A percentile compares a stretch with the other conserved stretches of the same genome.
These are phyloP conservation scores for Colletotrichum tamarilloi DNA, from an alignment of 2,329 filamentous ascomycete genomes.

Conservation along the genomic window DNA sequence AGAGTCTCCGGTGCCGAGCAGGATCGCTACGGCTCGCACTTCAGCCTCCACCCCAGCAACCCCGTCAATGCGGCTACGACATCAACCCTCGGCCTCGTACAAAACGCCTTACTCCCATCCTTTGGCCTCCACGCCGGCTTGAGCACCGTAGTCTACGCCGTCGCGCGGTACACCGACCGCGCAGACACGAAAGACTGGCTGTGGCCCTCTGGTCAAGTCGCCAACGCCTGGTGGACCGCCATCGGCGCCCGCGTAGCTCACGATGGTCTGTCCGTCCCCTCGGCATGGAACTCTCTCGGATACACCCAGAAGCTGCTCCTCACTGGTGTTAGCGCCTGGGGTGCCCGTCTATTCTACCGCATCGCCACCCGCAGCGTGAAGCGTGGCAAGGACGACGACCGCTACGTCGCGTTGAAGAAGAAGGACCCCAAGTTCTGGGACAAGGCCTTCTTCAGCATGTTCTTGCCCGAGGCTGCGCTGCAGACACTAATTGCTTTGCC, in stretches of 20 bases:
- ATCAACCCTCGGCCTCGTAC: conserved; percentile 58
- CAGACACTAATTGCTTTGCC: conserved; percentile 68
- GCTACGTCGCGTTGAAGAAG: conserved; percentile 62
- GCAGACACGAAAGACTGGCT: conserved; percentile 71
- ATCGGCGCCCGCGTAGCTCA: conserved; percentile 61
- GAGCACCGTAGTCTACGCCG: conserved; percentile 61
- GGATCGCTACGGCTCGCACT: conserved; percentile 40
- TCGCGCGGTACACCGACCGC: conserved; percentile 62
- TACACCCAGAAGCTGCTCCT: conserved; percentile 68
- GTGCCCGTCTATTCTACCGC: conserved; percentile 65
- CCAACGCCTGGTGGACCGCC: conserved; percentile 71
- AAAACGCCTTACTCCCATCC: conserved; percentile 64
- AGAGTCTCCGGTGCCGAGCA: conserved; percentile 33
- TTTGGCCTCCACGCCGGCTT: conserved; percentile 64
- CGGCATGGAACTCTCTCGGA: conserved; percentile 59
- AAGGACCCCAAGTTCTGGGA: conserved; percentile 65
- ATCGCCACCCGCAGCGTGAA: conserved; percentile 59
- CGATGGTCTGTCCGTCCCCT: conserved; percentile 55
- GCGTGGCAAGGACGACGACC: conserved; percentile 65
- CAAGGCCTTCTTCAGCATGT: conserved; percentile 62
- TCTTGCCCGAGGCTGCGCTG: conserved; percentile 67
- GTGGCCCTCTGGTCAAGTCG: conserved; percentile 65
- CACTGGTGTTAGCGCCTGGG: conserved; percentile 68
- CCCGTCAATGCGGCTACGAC: conserved; percentile 35
- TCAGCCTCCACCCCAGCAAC: conserved; percentile 33